Evolutionary conservation across 495 filamentous ascomycete species (phyloP), one percentile per base, ranked within the genome.

Genomic region (Chaetomium tenue): DNA sequence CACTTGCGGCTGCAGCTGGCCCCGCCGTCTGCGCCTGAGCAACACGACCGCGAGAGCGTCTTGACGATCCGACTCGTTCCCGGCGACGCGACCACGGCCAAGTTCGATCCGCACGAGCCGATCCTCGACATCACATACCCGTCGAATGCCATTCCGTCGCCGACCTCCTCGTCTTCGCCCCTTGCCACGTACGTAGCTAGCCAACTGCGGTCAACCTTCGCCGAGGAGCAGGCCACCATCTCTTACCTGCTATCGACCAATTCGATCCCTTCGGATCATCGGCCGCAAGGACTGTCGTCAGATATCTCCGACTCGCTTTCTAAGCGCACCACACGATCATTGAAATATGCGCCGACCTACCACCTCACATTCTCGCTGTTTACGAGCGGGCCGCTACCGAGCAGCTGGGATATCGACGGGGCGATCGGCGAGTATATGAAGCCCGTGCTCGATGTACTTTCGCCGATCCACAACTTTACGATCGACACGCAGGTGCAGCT

Each of bases 311-410:
- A 82, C 25, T 74, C 82, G 8, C 72, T 86, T 2, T 73, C 80
- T 12, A 84, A 84, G 70, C 79, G 79, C 61, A 88, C 89, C 61
- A 91, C 91, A 2, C 79, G 92, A 58, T 91, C 93, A 4, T 82
- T 97, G 68, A 95, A 93, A 72, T 96, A 97, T 72, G 88, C 93
- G 16, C 86, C 93, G 20, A 97, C 91, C 11, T 98, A 98, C 72
- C 94, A 98, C 71, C 78, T 98, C 3, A 96, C 94, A 3, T 96
- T 98, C 72, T 98, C 95, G 2, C 82, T 98, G 0, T 98, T 98
- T 70, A 93, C 91, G 0, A 88, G 89, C 13, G 86, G 85, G 7
- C 82, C 87, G 1, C 72, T 80, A 11, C 95, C 94, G 11, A 94
- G 89, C 11, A 89, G 86, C 30, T 98, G 95, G 94, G 91, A 95